Evolutionary conservation across 495 filamentous ascomycete genomes (phyloP), one percentile per base, ranked within the genome.

Genomic region (Penicillium angulare): DNA sequence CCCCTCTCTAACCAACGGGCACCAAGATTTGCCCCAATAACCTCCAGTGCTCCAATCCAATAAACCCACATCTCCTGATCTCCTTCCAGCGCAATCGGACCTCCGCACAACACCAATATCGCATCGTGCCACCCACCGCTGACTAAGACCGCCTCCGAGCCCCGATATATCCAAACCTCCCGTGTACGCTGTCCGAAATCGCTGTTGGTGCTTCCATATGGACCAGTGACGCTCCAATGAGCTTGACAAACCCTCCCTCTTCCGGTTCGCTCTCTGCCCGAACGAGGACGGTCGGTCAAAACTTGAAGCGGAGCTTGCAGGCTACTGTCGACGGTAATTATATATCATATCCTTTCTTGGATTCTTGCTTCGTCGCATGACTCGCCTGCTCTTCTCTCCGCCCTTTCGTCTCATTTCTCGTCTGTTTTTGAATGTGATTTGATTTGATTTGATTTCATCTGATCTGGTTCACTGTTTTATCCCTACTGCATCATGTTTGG

Each of bases 321-420:
- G 81, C 83, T 54, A 81, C 83, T 52, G 89, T 90, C 72, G 87
- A 92, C 79, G 89, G 89, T 91, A 83, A 67, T 74, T 65, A 50
- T 54, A 50, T 54, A 45, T 56, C 50, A 53, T 42, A 57, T n/a
- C n/a, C n/a, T 38, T 57, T 53, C 57, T 60, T 48, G 42, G 38
- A n/a, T 56, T 59, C 34, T 50, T 43, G 45, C 29, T 43, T 55
- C 64, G 44, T 51, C 53, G 33, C 27, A 23, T 49, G 26, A 36
- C 38, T 39, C 27, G 23, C 34, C 5, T 43, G 41, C 26, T 57
- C 46, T 31, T 35, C 21, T 7, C 45, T 52, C 48, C 49, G 26
- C 52, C 38, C 43, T 41, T 56, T 18, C 24, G 38, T 41, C 38
- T 21, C 10, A 13, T 23, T 24, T 39, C 8, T 36, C 49, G 40